phyloP scores from a whole-genome alignment of 164 flowering plant genomes.

The Vitis amurensis region DNA sequence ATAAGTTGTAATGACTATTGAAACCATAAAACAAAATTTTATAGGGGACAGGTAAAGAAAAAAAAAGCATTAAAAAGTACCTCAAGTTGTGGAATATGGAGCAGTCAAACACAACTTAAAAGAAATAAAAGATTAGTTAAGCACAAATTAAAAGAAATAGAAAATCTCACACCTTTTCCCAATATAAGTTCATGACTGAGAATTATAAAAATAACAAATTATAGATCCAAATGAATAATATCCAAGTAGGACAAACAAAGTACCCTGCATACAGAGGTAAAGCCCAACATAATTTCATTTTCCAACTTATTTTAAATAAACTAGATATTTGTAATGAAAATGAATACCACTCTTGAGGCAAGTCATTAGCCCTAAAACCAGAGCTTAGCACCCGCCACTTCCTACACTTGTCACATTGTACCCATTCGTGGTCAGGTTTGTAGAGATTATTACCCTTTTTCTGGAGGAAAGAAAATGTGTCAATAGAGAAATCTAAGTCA shows the following conservation, averaged over 20 bases:
- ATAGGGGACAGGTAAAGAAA: background rate
- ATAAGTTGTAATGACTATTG: background rate
- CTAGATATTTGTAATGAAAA: background rate
- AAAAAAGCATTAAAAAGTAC: background rate
- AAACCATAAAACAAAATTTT: no score
- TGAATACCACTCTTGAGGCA: slow-evolving; percentile 48
- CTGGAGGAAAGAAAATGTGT: slow-evolving; percentile 18
- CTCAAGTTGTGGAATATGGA: background rate
- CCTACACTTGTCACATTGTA: slow-evolving; percentile 67
- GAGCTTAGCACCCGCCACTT: slow-evolving; percentile 54
- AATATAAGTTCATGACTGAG: background rate
- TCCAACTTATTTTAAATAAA: background rate
- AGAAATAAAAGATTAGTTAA: no score
- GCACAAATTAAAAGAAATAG: background rate
- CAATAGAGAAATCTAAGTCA: background rate
- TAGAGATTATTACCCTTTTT: slow-evolving; percentile 25
- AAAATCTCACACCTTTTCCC: background rate
- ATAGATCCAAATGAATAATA: no score
- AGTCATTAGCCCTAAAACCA: slow-evolving; percentile 31
- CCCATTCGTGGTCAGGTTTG: slow-evolving; percentile 63
- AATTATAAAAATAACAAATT: no score
- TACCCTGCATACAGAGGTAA: no score
- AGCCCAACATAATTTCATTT: no score
- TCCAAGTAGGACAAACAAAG: no score
- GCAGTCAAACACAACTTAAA: background rate